phyloP scores from a whole-genome alignment of 441 rosid genomes.

The Macaranga tanarius region DNA sequence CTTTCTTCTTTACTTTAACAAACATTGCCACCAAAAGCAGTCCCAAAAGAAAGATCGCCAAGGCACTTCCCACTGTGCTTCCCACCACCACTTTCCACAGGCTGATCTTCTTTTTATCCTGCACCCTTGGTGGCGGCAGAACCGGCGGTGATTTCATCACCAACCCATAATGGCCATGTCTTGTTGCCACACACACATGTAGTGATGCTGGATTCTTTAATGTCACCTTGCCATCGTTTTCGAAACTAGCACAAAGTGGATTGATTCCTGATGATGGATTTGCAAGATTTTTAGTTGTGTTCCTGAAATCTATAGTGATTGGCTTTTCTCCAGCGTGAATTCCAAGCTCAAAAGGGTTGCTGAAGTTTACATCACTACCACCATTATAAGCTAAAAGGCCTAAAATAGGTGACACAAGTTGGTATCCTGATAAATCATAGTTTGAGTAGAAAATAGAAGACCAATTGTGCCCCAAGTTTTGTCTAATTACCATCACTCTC shows the following conservation, averaged over 20 bases:
- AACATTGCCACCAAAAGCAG: conserved; percentile 78
- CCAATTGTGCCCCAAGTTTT: conserved; percentile 71
- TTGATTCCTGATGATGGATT: conserved; percentile 30
- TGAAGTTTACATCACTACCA: conserved; percentile 44
- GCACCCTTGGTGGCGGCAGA: conserved; percentile 28
- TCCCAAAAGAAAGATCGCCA: conserved; percentile 60
- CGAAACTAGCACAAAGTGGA: conserved; percentile 64
- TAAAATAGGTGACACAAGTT: conserved; percentile 70
- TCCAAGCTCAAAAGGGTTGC: conserved; percentile 54
- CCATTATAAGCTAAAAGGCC: conserved; percentile 76
- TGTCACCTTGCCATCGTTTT: conserved; percentile 50
- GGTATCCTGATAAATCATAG: conserved; percentile 69
- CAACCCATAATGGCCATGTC: conserved; percentile 72
- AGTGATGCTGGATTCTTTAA: conserved; percentile 48
- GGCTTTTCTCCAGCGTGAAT: conserved; percentile 49
- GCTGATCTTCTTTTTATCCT: conserved; percentile 50
- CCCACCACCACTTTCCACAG: conserved; percentile 85
- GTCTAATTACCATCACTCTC: conserved; percentile 73
- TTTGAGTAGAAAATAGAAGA: conserved; percentile 61
- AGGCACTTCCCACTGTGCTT: conserved; percentile 62
- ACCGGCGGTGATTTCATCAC: conserved; percentile 37
- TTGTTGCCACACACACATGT: conserved; percentile 52
- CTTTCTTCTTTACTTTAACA: conserved; percentile 81
- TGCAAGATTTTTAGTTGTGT: conserved; percentile 4
- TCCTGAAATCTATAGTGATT: conserved; percentile 60